phyloP scores from a whole-genome alignment of 352 stramenopile species.

The Globisporangium nodosum region DNA sequence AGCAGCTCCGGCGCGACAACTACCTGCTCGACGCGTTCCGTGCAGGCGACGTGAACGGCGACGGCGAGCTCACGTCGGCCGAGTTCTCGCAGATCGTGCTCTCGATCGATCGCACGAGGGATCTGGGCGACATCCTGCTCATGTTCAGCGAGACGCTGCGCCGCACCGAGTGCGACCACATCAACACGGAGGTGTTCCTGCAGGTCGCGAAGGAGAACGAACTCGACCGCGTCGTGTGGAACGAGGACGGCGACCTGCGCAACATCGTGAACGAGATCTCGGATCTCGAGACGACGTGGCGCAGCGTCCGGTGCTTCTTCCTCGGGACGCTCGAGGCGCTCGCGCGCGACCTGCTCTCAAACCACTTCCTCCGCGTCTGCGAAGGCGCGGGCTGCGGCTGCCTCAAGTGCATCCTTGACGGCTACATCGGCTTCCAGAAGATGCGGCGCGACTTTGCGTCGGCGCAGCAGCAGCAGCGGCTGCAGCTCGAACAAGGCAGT shows the following conservation, averaged over 20 bases:
- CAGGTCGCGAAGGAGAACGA: slow-evolving; percentile 75
- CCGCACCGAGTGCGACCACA: slow-evolving; percentile 46
- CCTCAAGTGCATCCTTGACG: slow-evolving; percentile 78
- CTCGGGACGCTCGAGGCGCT: slow-evolving; percentile 64
- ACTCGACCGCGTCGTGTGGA: slow-evolving; percentile 64
- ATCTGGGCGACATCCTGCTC: slow-evolving; percentile 62
- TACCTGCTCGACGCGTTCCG: slow-evolving; percentile 70
- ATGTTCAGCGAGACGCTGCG: slow-evolving; percentile 82
- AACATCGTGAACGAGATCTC: slow-evolving; percentile 61
- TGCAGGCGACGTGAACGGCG: slow-evolving; percentile 72
- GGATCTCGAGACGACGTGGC: slow-evolving; percentile 65
- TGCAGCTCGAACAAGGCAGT: background rate
- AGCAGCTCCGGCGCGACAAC: slow-evolving; percentile 60
- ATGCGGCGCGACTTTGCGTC: slow-evolving; percentile 50
- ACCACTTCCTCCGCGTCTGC: slow-evolving; percentile 60
- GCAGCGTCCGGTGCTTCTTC: slow-evolving; percentile 49
- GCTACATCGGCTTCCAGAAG: slow-evolving; percentile 73
- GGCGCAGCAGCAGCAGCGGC: slow-evolving; percentile 10
- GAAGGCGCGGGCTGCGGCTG: slow-evolving; percentile 73
- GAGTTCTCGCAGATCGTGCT: slow-evolving; percentile 81
- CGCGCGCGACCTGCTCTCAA: slow-evolving; percentile 32
- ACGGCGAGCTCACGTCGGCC: slow-evolving; percentile 65
- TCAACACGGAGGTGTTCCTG: slow-evolving; percentile 59
- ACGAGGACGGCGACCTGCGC: slow-evolving; percentile 55
- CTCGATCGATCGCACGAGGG: slow-evolving; percentile 60